phyloP scores from a whole-genome alignment of 1,284 basidiomycete genomes.

The Puccinia novopanici region DNA sequence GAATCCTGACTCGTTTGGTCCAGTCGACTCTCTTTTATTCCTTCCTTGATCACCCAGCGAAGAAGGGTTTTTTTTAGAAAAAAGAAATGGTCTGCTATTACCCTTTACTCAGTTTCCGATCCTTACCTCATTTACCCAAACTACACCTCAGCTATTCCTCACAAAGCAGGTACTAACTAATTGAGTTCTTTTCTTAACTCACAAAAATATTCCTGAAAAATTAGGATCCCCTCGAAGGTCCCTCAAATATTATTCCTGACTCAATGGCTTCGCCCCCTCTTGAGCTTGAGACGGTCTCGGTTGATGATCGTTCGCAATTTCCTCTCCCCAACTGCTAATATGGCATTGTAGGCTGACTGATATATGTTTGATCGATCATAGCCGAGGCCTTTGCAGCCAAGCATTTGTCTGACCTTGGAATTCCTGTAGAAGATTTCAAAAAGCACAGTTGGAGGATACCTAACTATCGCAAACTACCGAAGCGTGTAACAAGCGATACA shows the following conservation, averaged over 20 bases:
- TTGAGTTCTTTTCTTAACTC: no score
- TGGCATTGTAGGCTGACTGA: not conserved
- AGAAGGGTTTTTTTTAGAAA: not conserved
- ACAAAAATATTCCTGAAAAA: no score
- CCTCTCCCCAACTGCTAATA: not conserved
- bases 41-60: conserved; percentile 3
- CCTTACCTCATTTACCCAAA: not conserved
- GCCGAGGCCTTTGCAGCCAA: conserved; percentile 89
- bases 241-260: conserved; percentile 41
- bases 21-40: conserved; percentile 1
- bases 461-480: conserved; percentile 89
- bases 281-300: conserved; percentile 44
- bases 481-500: conserved; percentile 88
- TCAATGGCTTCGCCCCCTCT: conserved; percentile 40
- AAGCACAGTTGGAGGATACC: conserved; percentile 80
- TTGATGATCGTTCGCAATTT: conserved; percentile 43
- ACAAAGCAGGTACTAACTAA: not conserved
- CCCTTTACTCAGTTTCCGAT: not conserved
- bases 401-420: conserved; percentile 91
- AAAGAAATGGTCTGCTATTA: not conserved
- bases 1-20: not conserved
- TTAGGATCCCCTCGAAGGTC: conserved; percentile 49
- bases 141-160: not conserved
- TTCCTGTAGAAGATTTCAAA: conserved; percentile 91
- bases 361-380: conserved; percentile 58